Evolutionary conservation across 2,329 filamentous ascomycete species (phyloP).

Genomic region (Penicillium olsonii): DNA sequence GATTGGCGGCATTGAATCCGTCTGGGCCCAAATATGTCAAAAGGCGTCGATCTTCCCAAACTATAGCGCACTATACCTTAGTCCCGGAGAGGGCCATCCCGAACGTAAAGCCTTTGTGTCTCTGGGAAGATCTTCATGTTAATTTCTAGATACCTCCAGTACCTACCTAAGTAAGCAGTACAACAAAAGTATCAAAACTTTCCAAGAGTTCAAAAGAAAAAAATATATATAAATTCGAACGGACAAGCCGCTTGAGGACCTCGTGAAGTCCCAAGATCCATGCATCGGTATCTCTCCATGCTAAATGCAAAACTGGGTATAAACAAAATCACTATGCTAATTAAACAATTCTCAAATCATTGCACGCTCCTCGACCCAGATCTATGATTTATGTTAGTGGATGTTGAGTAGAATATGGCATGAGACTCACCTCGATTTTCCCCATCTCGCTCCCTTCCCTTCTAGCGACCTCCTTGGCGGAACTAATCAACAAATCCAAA

Average conservation of each 20-base stretch:
- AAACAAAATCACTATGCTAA: constrained; percentile 13
- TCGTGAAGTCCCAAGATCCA: background rate
- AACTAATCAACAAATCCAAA: constrained; percentile 79
- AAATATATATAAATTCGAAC: too few relatives aligned
- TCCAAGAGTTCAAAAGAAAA: background rate
- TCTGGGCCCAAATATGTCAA: background rate
- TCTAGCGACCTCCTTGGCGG: constrained; percentile 66
- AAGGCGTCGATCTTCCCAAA: background rate
- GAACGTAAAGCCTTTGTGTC: background rate
- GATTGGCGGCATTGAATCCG: background rate
- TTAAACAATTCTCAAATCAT: constrained; percentile 24
- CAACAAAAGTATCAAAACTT: too few relatives aligned
- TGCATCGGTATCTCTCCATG: constrained; percentile 4
- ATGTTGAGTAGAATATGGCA: background rate
- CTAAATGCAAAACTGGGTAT: constrained; percentile 21
- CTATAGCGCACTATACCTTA: background rate
- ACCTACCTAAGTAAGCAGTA: too few relatives aligned
- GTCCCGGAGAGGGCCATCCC: background rate
- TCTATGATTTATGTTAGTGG: constrained; percentile 29
- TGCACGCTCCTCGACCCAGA: constrained; percentile 44
- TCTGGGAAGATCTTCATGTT: background rate
- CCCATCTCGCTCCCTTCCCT: constrained; percentile 79
- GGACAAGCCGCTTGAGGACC: background rate
- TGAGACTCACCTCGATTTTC: constrained; percentile 83
- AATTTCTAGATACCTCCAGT: too few relatives aligned